A percentile compares a stretch with the other conserved stretches of the same genome.
phyloP scores from a whole-genome alignment of 192 early-diverging fungal species.

The Coemansia sp. region DNA sequence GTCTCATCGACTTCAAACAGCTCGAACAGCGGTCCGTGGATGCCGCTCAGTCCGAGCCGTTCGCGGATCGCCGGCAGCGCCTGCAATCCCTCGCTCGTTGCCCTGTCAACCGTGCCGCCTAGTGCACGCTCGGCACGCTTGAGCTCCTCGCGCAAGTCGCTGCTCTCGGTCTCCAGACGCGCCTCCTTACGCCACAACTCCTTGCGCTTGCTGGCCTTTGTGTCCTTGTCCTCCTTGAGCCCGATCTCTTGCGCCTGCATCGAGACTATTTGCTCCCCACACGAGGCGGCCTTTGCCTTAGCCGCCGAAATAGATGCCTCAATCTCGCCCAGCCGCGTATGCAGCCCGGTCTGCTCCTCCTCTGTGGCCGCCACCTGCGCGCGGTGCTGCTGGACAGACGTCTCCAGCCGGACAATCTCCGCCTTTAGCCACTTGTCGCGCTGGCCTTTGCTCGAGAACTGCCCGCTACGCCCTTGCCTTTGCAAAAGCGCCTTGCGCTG shows the following conservation, averaged over 20 bases:
- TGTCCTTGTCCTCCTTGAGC: constrained; percentile 46
- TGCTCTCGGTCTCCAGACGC: constrained; percentile 61
- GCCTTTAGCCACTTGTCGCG: constrained; percentile 75
- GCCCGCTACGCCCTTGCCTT: constrained; percentile 82
- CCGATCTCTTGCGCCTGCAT: constrained; percentile 42
- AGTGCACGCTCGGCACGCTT: constrained; percentile 72
- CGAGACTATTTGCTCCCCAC: constrained; percentile 28
- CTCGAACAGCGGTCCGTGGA: constrained; percentile 90
- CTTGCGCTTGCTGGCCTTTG: constrained; percentile 55
- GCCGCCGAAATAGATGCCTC: constrained; percentile 26
- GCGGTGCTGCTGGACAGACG: constrained; percentile 54
- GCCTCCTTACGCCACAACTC: constrained; percentile 90
- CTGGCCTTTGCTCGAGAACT: constrained; percentile 69
- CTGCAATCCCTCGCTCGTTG: constrained; percentile 76
- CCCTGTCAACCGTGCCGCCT: constrained; percentile 76
- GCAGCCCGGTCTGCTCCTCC: constrained; percentile 32
- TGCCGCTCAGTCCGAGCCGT: constrained; percentile 63
- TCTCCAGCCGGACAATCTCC: constrained; percentile 68
- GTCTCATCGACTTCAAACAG: constrained; percentile 85
- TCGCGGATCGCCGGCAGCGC: constrained; percentile 70
- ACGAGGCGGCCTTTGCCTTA: constrained; percentile 22
- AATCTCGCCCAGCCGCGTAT: constrained; percentile 25
- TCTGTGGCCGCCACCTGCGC: constrained; percentile 56
- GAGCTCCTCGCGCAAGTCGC: constrained; percentile 71
- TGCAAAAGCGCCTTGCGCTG: constrained; percentile 75